Percentiles rank a stretch among this genome's conserved stretches.
Conservation (phyloP, 164 flowering plant species). For the Protea cynaroides region DNA sequence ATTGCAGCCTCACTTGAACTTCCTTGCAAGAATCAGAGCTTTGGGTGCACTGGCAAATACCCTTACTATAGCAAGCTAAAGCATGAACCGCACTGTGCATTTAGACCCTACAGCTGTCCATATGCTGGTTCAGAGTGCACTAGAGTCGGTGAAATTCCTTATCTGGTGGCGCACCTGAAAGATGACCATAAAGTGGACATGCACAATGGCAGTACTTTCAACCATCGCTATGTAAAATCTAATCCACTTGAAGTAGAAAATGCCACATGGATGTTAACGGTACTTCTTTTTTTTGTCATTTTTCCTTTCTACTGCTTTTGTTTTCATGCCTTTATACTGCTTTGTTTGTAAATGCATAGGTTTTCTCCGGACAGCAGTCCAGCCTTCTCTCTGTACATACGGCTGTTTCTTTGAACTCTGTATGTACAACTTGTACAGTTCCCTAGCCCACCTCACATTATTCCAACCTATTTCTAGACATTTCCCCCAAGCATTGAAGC, state of each 20-base stretch:
- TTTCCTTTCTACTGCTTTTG: not conserved
- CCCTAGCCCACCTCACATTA: too few species aligned
- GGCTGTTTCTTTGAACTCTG: too few species aligned
- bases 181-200: slow-evolving; percentile 94
- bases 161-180: slow-evolving; percentile 69
- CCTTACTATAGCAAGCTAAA: slow-evolving; percentile 95
- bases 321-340: too few species aligned
- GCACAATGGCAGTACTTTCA: slow-evolving; percentile 89
- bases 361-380: not conserved
- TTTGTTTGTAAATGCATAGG: not conserved
- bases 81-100: slow-evolving; percentile 72
- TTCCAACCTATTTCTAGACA: too few species aligned
- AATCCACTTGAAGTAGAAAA: slow-evolving; percentile 94
- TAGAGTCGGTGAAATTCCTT: slow-evolving; percentile 75
- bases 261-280: slow-evolving; percentile 97
- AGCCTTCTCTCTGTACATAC: not conserved
- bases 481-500: too few species aligned
- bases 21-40: slow-evolving; percentile 84
- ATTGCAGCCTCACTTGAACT: slow-evolving; percentile 92
- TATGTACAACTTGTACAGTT: too few species aligned
- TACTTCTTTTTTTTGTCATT: slow-evolving; percentile 25
- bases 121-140: slow-evolving; percentile 96
- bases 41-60: slow-evolving; percentile 73
- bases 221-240: slow-evolving; percentile 91
- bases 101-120: slow-evolving; percentile 84